Conservation (phyloP, 1,284 basidiomycete genomes). For the Exsudoporus floridanus region DNA sequence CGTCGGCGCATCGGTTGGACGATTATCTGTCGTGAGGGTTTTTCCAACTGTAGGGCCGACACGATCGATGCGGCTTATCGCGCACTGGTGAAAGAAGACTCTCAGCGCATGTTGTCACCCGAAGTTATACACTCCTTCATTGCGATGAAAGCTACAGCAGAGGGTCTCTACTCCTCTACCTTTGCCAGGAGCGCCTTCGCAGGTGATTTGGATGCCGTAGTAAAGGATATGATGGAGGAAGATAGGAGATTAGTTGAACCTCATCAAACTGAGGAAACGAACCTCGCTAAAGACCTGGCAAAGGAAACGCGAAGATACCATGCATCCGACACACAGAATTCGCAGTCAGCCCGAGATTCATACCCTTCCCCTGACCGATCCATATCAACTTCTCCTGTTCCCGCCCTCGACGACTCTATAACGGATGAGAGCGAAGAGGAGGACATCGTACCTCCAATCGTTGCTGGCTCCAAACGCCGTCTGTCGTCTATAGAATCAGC, state of each 20-base stretch:
- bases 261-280: too few relatives aligned
- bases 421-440: conserved; percentile 15
- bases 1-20: conserved; percentile 57
- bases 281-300: too few relatives aligned
- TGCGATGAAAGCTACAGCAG: conserved; percentile 35
- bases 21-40: conserved; percentile 38
- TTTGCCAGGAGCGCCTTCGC: conserved; percentile 30
- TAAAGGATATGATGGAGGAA: conserved; percentile 32
- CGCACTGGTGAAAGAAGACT: conserved; percentile 38
- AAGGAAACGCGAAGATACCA: neutral
- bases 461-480: conserved; percentile 28
- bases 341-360: conserved; percentile 5
- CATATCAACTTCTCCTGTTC: neutral
- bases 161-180: conserved; percentile 35
- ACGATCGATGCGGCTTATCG: conserved; percentile 43
- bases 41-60: conserved; percentile 39
- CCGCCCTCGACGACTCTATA: neutral
- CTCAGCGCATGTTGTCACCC: conserved; percentile 22
- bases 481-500: conserved; percentile 8
- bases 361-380: conserved; percentile 18
- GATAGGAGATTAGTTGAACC: too few relatives aligned
- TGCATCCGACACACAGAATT: neutral
- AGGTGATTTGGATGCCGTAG: conserved; percentile 25
- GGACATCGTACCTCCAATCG: conserved; percentile 6
- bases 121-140: conserved; percentile 36